Conservation (phyloP, 2,329 filamentous ascomycete species). For the Apiospora saccharicola region DNA sequence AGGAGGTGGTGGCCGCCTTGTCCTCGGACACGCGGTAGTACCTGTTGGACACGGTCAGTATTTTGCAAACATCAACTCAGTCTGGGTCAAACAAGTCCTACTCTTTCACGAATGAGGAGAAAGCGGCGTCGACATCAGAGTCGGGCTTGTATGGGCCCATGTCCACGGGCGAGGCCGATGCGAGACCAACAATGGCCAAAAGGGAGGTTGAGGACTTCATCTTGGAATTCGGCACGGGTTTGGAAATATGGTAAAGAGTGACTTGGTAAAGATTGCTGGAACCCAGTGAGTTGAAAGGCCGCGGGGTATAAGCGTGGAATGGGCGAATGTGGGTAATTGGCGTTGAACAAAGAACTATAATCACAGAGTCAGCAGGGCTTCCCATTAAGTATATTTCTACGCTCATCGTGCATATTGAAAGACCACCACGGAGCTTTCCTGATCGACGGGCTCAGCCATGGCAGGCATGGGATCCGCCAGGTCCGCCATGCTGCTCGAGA, state of each 20-base stretch:
- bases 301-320: background rate
- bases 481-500: background rate
- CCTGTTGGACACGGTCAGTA: background rate
- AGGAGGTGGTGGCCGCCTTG: constrained; percentile 25
- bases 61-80: background rate
- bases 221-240: too few relatives aligned
- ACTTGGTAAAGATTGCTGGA: too few relatives aligned
- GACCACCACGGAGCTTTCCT: background rate
- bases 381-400: background rate
- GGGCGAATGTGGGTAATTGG: background rate
- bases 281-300: background rate
- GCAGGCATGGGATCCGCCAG: too few relatives aligned
- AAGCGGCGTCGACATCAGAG: constrained; percentile 24
- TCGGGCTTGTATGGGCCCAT: constrained; percentile 28
- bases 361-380: background rate
- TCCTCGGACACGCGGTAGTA: constrained; percentile 29
- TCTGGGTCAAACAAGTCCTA: background rate
- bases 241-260: too few relatives aligned
- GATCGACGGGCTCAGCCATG: background rate
- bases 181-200: background rate
- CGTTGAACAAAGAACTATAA: background rate
- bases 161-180: constrained; percentile 23
- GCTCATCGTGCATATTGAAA: background rate
- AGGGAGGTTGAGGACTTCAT: background rate
- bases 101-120: constrained; percentile 26